Conservation (phyloP, 768 basidiomycete species). For the Sarcodon aspratus region DNA sequence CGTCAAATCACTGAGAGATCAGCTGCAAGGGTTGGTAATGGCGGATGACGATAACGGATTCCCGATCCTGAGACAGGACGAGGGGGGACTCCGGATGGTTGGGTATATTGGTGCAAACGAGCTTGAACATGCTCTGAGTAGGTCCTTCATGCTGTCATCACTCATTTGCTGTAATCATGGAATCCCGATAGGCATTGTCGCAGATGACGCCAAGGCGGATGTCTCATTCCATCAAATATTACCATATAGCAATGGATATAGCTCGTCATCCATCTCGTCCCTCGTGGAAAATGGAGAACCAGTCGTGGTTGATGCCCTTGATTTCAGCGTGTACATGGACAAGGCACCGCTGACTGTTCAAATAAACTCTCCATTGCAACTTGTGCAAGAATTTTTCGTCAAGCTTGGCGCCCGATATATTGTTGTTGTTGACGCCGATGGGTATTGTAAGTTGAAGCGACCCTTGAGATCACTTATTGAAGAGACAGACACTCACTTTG, state of each 20-base stretch:
- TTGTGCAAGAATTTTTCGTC: constrained; percentile 88
- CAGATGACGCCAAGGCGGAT: constrained; percentile 54
- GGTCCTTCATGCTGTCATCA: constrained; percentile 10
- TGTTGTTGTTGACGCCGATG: constrained; percentile 72
- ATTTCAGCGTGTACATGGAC: constrained; percentile 87
- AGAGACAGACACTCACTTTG: background rate
- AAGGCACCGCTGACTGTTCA: constrained; percentile 86
- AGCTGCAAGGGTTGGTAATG: constrained; percentile 47
- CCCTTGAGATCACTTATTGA: background rate
- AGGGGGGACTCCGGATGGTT: constrained; percentile 50
- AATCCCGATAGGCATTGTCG: constrained; percentile 51
- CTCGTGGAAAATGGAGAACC: constrained; percentile 28
- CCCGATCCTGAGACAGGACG: constrained; percentile 60
- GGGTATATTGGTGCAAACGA: constrained; percentile 92
- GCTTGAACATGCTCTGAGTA: constrained; percentile 86
- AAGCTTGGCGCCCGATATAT: constrained; percentile 92
- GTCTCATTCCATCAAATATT: constrained; percentile 51
- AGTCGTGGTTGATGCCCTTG: constrained; percentile 41
- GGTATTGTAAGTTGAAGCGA: constrained; percentile 48
- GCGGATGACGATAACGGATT: constrained; percentile 78
- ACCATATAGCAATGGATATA: constrained; percentile 24
- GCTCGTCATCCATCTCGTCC: constrained; percentile 53
- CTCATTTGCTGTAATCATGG: background rate
- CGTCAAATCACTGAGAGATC: constrained; percentile 60
- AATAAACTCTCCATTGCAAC: constrained; percentile 78